Base-by-base conservation (phyloP, 129 eudicot genomes). In the Chrysanthemum lavandulifolium region DNA sequence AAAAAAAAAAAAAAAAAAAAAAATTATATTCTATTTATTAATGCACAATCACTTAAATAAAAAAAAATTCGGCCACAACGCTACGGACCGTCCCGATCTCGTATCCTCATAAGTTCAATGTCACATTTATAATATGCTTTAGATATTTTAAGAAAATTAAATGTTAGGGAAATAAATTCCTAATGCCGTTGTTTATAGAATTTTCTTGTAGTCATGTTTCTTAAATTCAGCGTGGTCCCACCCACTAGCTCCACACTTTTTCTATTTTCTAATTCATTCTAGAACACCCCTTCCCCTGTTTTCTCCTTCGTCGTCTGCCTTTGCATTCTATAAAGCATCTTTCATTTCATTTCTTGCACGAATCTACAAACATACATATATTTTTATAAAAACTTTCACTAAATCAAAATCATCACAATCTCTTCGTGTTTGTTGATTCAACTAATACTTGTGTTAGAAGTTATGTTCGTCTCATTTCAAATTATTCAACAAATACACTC, bases 391-490 rank as follows among this genome's bases (percentile, higher is more conserved):
- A 48, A 10, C 58, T 1, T 5, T 76, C 61, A 59, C 48, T 29
- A 21, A 11, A 8, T 40, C 61, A 70, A n/a, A 7, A 16, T 70
- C 65, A 55, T 70, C 16, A 33, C 19, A 5, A 15, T 67, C 45
- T 40, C 36, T 58, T 43, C 54, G 16, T 70, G 65, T 40, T 55
- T 27, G 5, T 50, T 11, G 12, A 10, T 43, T 36, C 47, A 23
- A 13, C 48, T 19, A 21, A 13, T n/a, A 18, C 69, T 27, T 81
- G 54, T 60, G 27, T 15, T 14, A 10, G 76, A 84, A 81, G 85
- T 84, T 85, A 85, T 85, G 89, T 69, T 78, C 80, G 76, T 66
- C 49, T 77, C 76, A 61, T 77, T 58, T 63, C 57, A 54, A 13
- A 48, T 15, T 55, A 75, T 75, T 49, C 71, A 73, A 77, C 50